Base-by-base conservation (phyloP, 768 basidiomycete species). In the Phlebiopsis flavidoalba region DNA sequence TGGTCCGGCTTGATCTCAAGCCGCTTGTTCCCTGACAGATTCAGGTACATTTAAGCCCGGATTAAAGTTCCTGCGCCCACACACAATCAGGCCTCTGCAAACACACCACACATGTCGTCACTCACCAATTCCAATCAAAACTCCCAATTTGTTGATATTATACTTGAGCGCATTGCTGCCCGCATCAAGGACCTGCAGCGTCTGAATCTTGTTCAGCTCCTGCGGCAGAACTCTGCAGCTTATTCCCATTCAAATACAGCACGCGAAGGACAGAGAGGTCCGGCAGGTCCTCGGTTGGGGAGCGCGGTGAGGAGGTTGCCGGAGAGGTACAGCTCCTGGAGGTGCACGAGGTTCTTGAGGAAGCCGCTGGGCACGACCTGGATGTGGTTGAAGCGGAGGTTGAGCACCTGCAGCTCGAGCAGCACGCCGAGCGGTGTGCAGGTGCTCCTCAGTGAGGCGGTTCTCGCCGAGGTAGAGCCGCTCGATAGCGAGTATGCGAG, bases 111-210 rank as follows among this genome's bases (percentile, higher is more conserved):
- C 11, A 26, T 21, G 1, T 36, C 14, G 56, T 11, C 15, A 51
- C 84, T 53, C 64, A 96, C 96, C 97, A 98, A 71, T 99, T 98
- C 95, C 95, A 98, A 75, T 99, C 97, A 72, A n/a, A 95, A 98
- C 71, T 96, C 93, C 89, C 89, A 95, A 69, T 99, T n/a, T 99
- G 66, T 93, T 91, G 66, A 97, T 94, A 71, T 98, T 99, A 74
- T 98, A 98, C 81, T 91, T 93, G 73, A 99, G 78, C 57, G 85
- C 73, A 71, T 99, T 99, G 71, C 89, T 95, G 7, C 97, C 95
- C 5, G 91, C 95, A 69, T 99, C 97, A 65, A 99, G 79, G 35
- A 90, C 84, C 57, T 80, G 83, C 68, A 99, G 76, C 51, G 81
- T 86, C 69, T 83, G 81, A 61, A 97, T 83, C 70, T 93, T 92